Conservation (phyloP, 768 basidiomycete species). For the Leccinum disarticulatum region DNA sequence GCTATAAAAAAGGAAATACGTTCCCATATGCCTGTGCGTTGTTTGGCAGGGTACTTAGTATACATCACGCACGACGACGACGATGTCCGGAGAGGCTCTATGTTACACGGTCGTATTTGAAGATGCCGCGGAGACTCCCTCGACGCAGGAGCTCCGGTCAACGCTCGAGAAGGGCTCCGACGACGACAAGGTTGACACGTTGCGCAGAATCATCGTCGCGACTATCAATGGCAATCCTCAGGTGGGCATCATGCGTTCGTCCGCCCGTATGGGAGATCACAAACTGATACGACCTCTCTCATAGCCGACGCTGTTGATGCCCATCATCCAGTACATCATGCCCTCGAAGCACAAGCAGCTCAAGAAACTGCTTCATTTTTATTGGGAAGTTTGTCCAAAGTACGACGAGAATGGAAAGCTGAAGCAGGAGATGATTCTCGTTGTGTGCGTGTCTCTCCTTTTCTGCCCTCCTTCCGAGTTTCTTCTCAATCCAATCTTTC, state of each 20-base stretch:
- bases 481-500: conserved; percentile 13
- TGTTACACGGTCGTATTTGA: conserved; percentile 83
- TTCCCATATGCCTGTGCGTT: conserved; percentile 6
- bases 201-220: conserved; percentile 89
- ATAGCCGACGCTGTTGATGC: conserved; percentile 93
- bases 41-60: not conserved
- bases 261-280: not conserved
- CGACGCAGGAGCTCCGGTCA: conserved; percentile 78
- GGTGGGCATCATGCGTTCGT: conserved; percentile 43
- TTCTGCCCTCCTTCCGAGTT: not conserved
- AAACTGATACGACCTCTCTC: conserved; percentile 5
- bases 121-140: conserved; percentile 69
- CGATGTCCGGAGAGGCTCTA: conserved; percentile 51
- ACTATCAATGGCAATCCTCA: conserved; percentile 95
- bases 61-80: conserved; percentile 13
- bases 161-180: conserved; percentile 93
- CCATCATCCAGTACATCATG: conserved; percentile 96
- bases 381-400: conserved; percentile 98
- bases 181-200: conserved; percentile 94
- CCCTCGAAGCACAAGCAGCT: conserved; percentile 93
- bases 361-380: conserved; percentile 95
- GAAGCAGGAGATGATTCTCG: conserved; percentile 99
- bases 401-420: conserved; percentile 95
- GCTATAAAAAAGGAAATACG: not conserved
- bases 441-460: conserved; percentile 66